Evolutionary conservation across 805 yeast species (phyloP).

Genomic region (Candida maesae): DNA sequence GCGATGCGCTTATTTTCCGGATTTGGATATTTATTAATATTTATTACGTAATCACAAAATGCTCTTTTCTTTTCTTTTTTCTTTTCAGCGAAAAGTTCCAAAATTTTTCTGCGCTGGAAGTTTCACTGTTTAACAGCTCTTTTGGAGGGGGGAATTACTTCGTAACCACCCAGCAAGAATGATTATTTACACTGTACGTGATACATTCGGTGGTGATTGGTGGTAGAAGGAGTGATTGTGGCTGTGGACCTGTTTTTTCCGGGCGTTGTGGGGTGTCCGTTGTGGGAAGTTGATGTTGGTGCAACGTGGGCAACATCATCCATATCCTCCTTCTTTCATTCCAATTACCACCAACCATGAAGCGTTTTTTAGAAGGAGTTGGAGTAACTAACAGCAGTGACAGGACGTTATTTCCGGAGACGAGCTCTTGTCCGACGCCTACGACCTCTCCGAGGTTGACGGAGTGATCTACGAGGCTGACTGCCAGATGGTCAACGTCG

Average conservation of each 20-base stretch:
- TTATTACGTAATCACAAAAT: constrained; percentile 2
- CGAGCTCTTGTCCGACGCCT: constrained; percentile 96
- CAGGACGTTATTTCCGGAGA: constrained; percentile 89
- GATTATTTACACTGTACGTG: constrained; percentile 15
- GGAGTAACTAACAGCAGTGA: constrained; percentile 31
- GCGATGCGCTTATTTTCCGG: not conserved
- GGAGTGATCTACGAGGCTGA: constrained; percentile 95
- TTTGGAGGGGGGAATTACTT: too few species aligned
- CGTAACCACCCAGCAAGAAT: constrained; percentile 7
- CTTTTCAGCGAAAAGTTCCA: constrained; percentile 1
- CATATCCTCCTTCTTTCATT: too few species aligned
- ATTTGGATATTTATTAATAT: not conserved
- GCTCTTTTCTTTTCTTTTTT: constrained; percentile 7
- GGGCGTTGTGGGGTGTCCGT: too few species aligned
- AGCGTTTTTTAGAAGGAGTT: too few species aligned
- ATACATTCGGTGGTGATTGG: not conserved
- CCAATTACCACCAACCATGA: too few species aligned
- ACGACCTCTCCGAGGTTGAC: constrained; percentile 83
- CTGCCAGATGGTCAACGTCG: constrained; percentile 87
- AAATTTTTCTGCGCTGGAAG: constrained; percentile 10
- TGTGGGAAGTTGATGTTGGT: too few species aligned
- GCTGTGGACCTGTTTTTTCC: not conserved
- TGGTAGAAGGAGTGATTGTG: too few species aligned
- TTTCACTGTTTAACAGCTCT: not conserved
- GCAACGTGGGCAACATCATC: too few species aligned